Evolutionary conservation across 2,329 filamentous ascomycete genomes (phyloP).

Genomic region (Epichloe hybrida): DNA sequence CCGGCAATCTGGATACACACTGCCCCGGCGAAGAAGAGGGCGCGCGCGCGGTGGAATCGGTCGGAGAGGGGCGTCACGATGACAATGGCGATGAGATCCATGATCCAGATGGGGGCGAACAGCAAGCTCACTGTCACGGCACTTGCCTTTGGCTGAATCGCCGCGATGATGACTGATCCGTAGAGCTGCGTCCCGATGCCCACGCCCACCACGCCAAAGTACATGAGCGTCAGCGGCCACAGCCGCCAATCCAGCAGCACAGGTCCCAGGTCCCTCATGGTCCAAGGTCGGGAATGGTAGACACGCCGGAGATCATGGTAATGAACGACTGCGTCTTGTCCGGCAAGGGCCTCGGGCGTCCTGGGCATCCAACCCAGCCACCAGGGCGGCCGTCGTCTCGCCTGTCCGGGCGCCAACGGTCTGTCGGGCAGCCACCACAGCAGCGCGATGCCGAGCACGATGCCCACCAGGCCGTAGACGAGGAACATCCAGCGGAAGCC

Average conservation of each 20-base stretch:
- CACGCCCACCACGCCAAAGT: constrained; percentile 87
- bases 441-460: constrained; percentile 57
- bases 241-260: constrained; percentile 78
- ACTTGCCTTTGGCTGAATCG: constrained; percentile 60
- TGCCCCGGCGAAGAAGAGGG: constrained; percentile 67
- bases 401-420: constrained; percentile 59
- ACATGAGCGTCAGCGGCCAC: constrained; percentile 81
- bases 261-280: constrained; percentile 49
- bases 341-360: constrained; percentile 56
- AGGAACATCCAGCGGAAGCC: constrained; percentile 92
- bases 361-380: constrained; percentile 53
- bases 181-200: constrained; percentile 85
- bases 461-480: constrained; percentile 64
- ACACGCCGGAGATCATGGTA: constrained; percentile 72
- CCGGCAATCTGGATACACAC: constrained; percentile 70
- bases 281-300: constrained; percentile 66
- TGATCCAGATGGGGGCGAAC: constrained; percentile 87
- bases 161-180: constrained; percentile 71
- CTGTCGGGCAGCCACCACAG: constrained; percentile 89
- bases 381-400: constrained; percentile 32
- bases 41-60: constrained; percentile 67
- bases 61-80: constrained; percentile 76
- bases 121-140: constrained; percentile 67
- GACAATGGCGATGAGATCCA: constrained; percentile 79
- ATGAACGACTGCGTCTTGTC: constrained; percentile 67